Evolutionary conservation across 495 filamentous ascomycete genomes (phyloP), one percentile per base, ranked within the genome.

Genomic region (Hypoxylon lienhwacheense): DNA sequence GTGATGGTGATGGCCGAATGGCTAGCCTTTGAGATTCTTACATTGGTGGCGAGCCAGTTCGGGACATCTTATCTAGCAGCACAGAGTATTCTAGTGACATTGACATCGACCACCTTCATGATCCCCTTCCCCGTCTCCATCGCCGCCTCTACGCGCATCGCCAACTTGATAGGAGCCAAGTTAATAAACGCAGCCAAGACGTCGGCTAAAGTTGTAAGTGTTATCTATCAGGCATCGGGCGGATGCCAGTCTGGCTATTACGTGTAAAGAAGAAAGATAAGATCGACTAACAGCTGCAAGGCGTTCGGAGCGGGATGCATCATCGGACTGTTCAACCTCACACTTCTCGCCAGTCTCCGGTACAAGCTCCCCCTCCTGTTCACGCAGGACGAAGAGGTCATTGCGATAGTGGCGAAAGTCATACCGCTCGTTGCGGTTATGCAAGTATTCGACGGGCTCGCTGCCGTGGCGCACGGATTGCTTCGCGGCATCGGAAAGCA

Each of bases 1-100:
- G 70, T 95, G 32, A 96, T 96, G 89, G 87, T 97, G 1, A 85
- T 93, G 66, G 91, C 91, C 5, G 92, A 96, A 65, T 92, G 83
- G 69, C 79, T 95, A 4, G 89, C 89, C 12, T 91, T 93, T 59
- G 89, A 91, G 64, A 78, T 91, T 29, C 68, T 93, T 34, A 91
- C 88, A 0, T 74, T 93, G 8, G 80, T 82, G 5, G 81, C 86
- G 0, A 83, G 83, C 12, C 85, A 86, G 48, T 82, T 91, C 41
- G 85, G 83, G 15, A 86, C 85, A 0, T 77, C 80, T 1, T 79
- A 81, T 29, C 74, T 93, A 5, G 83, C 83, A 12, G 83, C 83
- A 3, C 83, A 86, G 62, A 81, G 79, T 25, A 71, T 84, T 10
- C 42, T 86, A 1, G 70, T 75, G 10, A 83, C 81, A 0, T 64